Percentiles rank a stretch among this genome's conserved stretches.
Conservation (phyloP, 345 rosid species). For the Angophora floribunda region DNA sequence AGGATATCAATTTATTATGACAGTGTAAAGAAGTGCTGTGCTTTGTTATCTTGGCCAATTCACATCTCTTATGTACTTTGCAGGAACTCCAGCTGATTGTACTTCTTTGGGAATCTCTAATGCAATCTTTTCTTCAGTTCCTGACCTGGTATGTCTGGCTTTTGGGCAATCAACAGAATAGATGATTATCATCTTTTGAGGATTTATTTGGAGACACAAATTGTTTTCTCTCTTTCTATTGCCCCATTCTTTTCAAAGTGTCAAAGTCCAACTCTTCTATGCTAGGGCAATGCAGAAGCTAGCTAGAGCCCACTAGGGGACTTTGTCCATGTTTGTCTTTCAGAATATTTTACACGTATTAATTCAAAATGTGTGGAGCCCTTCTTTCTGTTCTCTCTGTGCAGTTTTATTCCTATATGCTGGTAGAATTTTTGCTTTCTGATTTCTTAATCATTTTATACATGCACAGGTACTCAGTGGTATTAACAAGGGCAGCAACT, state of each 20-base stretch:
- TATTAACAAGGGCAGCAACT: conserved; percentile 85
- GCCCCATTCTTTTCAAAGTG: not conserved
- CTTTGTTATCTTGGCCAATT: not conserved
- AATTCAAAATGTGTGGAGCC: not conserved
- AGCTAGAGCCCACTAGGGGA: not conserved
- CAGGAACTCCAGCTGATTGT: conserved; percentile 96
- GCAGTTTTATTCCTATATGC: not conserved
- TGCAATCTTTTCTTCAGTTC: conserved; percentile 59
- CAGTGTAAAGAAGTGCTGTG: not conserved
- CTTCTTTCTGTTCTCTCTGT: not conserved
- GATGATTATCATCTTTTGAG: not conserved
- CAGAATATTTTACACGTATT: not conserved
- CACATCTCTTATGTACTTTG: conserved; percentile 2
- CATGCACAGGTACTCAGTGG: conserved; percentile 76
- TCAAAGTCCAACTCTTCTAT: not conserved
- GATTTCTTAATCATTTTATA: not conserved
- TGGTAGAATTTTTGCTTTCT: not conserved
- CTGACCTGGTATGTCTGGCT: conserved; percentile 61
- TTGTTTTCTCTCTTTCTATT: not conserved
- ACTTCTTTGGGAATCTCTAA: conserved; percentile 65
- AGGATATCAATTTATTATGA: not conserved
- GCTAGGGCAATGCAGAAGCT: not conserved
- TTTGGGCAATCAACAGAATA: not conserved
- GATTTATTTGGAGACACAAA: not conserved
- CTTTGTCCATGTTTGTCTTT: not conserved